Evolutionary conservation across 1,284 basidiomycete genomes (phyloP).

Genomic region (Ustilago crameri): DNA sequence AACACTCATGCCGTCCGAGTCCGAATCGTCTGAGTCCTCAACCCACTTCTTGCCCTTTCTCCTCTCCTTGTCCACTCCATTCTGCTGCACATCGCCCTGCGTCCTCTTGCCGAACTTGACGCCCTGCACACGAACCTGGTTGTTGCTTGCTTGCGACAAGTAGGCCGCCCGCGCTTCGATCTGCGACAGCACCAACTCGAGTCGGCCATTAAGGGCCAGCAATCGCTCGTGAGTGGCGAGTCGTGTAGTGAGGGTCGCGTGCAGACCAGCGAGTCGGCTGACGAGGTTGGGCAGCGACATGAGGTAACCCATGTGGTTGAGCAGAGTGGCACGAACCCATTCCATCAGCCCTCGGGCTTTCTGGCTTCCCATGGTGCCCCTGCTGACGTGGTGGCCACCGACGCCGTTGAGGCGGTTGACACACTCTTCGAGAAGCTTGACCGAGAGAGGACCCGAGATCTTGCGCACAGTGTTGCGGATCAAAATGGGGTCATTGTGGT

Average conservation of each 20-base stretch:
- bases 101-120: slow-evolving; percentile 51
- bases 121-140: slow-evolving; percentile 51
- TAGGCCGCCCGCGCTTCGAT: slow-evolving; percentile 78
- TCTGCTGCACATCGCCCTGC: slow-evolving; percentile 29
- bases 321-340: slow-evolving; percentile 89
- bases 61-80: slow-evolving; percentile 24
- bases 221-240: slow-evolving; percentile 85
- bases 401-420: slow-evolving; percentile 84
- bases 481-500: slow-evolving; percentile 81
- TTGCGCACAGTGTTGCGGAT: slow-evolving; percentile 89
- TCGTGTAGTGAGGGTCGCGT: slow-evolving; percentile 82
- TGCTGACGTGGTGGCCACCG: slow-evolving; percentile 72
- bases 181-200: slow-evolving; percentile 93
- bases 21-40: slow-evolving; percentile 53
- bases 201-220: slow-evolving; percentile 83
- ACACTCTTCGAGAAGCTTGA: slow-evolving; percentile 87
- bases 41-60: slow-evolving; percentile 57
- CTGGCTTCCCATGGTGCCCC: slow-evolving; percentile 53
- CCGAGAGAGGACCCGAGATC: slow-evolving; percentile 87
- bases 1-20: slow-evolving; percentile 47
- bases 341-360: slow-evolving; percentile 77
- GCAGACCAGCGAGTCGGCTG: slow-evolving; percentile 82
- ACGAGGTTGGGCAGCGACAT: slow-evolving; percentile 92
- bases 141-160: slow-evolving; percentile 45
- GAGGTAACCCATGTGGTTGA: slow-evolving; percentile 88